Conservation (phyloP, 805 yeast species). For the Candida sithepensis region DNA sequence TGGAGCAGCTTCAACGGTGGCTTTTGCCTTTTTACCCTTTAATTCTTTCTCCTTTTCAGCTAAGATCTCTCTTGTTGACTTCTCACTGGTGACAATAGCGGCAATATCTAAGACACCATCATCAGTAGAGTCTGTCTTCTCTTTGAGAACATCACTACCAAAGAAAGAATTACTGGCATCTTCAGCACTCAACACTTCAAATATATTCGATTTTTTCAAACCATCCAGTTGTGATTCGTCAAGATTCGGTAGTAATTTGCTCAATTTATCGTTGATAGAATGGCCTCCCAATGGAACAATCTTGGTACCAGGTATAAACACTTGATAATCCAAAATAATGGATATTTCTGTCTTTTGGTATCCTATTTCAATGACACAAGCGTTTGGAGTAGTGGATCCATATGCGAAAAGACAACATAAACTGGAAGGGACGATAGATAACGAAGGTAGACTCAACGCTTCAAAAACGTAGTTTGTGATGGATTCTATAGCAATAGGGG, state of each 20-base stretch:
- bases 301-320: conserved; percentile 47
- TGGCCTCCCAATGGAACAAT: conserved; percentile 54
- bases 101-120: conserved; percentile 87
- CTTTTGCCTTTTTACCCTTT: conserved; percentile 16
- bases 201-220: conserved; percentile 71
- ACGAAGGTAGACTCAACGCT: conserved; percentile 63
- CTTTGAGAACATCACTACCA: conserved; percentile 45
- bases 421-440: conserved; percentile 64
- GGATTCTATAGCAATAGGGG: conserved; percentile 59
- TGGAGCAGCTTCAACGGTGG: conserved; percentile 4
- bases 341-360: conserved; percentile 67
- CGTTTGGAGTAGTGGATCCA: conserved; percentile 52
- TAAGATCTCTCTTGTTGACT: conserved; percentile 49
- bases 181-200: conserved; percentile 73
- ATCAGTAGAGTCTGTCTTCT: conserved; percentile 37
- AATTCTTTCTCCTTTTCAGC: conserved; percentile 25
- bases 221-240: conserved; percentile 59
- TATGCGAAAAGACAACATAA: conserved; percentile 73
- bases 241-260: conserved; percentile 55
- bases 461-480: conserved; percentile 78
- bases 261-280: conserved; percentile 53
- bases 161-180: conserved; percentile 59
- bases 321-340: conserved; percentile 74
- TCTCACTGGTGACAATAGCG: conserved; percentile 76
- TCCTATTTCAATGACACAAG: conserved; percentile 81